Evolutionary conservation across 1,139 yeast genomes (phyloP).

Genomic region (Wickerhamomyces sp.): DNA sequence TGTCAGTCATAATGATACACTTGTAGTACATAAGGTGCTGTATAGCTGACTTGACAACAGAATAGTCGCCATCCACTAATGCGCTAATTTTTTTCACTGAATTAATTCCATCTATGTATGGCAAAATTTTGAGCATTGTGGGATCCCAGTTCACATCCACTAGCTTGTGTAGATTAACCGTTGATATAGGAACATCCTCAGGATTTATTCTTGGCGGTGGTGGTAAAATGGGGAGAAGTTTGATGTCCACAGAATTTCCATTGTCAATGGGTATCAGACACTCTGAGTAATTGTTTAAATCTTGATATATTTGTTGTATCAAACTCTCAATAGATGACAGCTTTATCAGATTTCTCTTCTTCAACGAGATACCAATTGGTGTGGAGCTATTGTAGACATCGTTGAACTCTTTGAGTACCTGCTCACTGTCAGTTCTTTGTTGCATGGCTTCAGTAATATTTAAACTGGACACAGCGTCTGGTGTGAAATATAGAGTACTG

Average conservation of each 20-base stretch:
- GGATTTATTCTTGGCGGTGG: constrained; percentile 61
- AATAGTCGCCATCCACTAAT: constrained; percentile 75
- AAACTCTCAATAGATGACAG: constrained; percentile 69
- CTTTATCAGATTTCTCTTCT: constrained; percentile 31
- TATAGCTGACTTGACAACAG: constrained; percentile 77
- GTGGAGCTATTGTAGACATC: constrained; percentile 20
- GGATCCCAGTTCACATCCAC: constrained; percentile 97
- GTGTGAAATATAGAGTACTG: constrained; percentile 26
- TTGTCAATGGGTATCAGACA: constrained; percentile 91
- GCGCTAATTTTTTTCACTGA: constrained; percentile 74
- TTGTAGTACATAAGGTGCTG: constrained; percentile 89
- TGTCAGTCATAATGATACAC: constrained; percentile 76
- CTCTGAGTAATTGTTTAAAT: constrained; percentile 89
- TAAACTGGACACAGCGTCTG: constrained; percentile 1
- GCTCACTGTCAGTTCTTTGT: constrained; percentile 18
- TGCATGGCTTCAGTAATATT: constrained; percentile 1
- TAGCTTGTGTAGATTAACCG: constrained; percentile 63
- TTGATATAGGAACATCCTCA: constrained; percentile 84
- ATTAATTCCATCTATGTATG: constrained; percentile 83
- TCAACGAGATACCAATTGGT: constrained; percentile 20
- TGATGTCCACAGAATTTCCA: constrained; percentile 87
- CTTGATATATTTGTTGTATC: constrained; percentile 86
- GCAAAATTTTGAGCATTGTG: constrained; percentile 82
- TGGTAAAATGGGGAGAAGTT: constrained; percentile 79
- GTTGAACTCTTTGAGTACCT: constrained; percentile 24